Conservation (phyloP, 2,329 filamentous ascomycete genomes). For the Bretziella fagacearum region DNA sequence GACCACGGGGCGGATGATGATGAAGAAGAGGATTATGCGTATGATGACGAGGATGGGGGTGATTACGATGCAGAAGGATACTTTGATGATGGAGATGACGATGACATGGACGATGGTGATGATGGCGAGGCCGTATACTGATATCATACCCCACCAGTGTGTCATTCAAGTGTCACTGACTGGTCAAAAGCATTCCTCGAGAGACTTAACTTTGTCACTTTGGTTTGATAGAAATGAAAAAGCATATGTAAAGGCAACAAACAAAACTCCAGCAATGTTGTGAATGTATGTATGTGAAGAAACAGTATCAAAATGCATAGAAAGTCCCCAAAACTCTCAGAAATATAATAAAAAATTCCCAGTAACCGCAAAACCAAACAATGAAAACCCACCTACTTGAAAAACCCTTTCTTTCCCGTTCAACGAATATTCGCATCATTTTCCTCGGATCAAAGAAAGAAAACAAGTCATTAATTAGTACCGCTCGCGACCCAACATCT, state of each 20-base stretch:
- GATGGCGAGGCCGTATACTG: constrained; percentile 15
- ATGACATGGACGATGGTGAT: constrained; percentile 34
- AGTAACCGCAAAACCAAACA: neutral
- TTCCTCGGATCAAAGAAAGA: neutral
- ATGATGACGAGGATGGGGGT: constrained; percentile 41
- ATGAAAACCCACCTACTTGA: neutral
- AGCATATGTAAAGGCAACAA: neutral
- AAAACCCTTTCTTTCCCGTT: neutral
- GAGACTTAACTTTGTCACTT: neutral
- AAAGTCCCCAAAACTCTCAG: neutral
- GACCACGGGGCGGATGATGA: constrained; percentile 25
- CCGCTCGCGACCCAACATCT: constrained; percentile 19
- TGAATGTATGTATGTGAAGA: constrained; percentile 4
- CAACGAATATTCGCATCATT: neutral
- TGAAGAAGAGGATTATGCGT: constrained; percentile 28
- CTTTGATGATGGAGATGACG: constrained; percentile 41
- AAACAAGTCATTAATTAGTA: constrained; percentile 5
- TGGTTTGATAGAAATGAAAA: neutral
- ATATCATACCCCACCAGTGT: constrained; percentile 4
- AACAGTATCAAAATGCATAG: neutral
- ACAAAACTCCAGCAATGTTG: neutral
- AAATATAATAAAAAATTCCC: neutral
- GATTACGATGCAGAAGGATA: constrained; percentile 46
- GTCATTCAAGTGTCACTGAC: neutral
- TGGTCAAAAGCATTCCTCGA: constrained; percentile 1